A percentile compares a stretch with the other conserved stretches of the same genome.
Evolutionary conservation across 73 alveolate species (phyloP).

Genomic region (Loxodes magnus): DNA sequence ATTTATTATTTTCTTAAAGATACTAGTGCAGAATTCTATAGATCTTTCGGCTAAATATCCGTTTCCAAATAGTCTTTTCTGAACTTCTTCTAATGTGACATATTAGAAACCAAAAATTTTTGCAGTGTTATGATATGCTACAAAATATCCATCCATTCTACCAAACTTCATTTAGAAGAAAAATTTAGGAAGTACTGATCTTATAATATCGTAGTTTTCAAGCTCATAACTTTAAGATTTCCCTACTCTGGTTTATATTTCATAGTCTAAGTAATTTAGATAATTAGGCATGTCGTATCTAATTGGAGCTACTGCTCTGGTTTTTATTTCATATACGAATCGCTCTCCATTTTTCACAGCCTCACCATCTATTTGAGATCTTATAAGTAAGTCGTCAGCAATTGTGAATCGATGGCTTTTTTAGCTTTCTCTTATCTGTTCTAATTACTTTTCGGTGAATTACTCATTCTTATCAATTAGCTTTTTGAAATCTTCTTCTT

Average conservation of each 20-base stretch:
- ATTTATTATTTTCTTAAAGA: constrained; percentile 54
- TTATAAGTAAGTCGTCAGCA: constrained; percentile 34
- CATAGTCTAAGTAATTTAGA: constrained; percentile 67
- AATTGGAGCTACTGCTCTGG: constrained; percentile 70
- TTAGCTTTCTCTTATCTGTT: constrained; percentile 36
- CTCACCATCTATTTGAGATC: constrained; percentile 74
- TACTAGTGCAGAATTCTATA: constrained; percentile 31
- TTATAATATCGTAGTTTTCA: constrained; percentile 60
- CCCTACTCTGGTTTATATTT: constrained; percentile 41
- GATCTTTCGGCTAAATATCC: constrained; percentile 45
- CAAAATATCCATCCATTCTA: constrained; percentile 88
- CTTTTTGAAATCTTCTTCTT: constrained; percentile 28
- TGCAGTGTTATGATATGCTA: constrained; percentile 90
- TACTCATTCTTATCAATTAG: constrained; percentile 13
- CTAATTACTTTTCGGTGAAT: constrained; percentile 19
- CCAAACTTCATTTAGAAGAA: constrained; percentile 80
- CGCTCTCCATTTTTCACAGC: constrained; percentile 43
- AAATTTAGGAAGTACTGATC: constrained; percentile 84
- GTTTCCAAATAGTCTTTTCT: constrained; percentile 80
- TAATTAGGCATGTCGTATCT: constrained; percentile 67
- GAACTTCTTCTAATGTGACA: constrained; percentile 72
- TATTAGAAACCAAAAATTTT: constrained; percentile 86
- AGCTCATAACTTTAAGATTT: constrained; percentile 51
- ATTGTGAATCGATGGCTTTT: constrained; percentile 9
- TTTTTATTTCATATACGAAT: constrained; percentile 67